Conservation (phyloP, 495 filamentous ascomycete genomes). For the Collariella sp. region DNA sequence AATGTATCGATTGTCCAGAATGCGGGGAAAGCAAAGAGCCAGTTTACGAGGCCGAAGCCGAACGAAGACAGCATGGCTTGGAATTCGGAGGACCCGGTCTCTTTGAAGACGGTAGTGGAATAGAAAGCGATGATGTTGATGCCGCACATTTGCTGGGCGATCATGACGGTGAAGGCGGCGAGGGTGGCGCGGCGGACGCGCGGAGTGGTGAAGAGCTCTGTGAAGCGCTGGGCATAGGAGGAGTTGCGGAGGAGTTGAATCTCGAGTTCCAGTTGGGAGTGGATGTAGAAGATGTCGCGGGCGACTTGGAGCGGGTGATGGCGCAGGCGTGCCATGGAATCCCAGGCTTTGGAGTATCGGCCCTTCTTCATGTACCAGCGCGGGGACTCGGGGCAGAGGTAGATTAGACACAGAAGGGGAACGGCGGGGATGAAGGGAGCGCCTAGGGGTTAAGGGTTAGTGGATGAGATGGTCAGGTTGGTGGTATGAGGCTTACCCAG, state of each 20-base stretch:
- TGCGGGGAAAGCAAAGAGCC: constrained; percentile 74
- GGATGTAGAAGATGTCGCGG: constrained; percentile 67
- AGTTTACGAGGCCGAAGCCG: constrained; percentile 76
- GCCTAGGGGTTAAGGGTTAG: constrained; percentile 28
- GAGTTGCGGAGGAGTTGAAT: constrained; percentile 25
- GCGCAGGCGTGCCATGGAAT: constrained; percentile 52
- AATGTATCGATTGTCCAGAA: constrained; percentile 81
- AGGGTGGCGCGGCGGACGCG: constrained; percentile 53
- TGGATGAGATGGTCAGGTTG: neutral
- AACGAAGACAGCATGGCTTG: constrained; percentile 62
- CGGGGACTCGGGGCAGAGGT: constrained; percentile 66
- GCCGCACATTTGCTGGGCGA: constrained; percentile 80
- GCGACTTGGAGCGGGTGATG: constrained; percentile 62
- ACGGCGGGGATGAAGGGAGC: constrained; percentile 72
- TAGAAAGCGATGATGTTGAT: constrained; percentile 87
- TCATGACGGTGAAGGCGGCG: constrained; percentile 60
- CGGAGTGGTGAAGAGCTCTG: constrained; percentile 51
- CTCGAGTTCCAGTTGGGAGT: constrained; percentile 46
- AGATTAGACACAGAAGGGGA: constrained; percentile 56
- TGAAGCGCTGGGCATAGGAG: constrained; percentile 45
- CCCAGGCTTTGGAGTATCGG: constrained; percentile 52
- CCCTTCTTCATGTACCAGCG: constrained; percentile 57
- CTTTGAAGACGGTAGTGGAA: constrained; percentile 47
- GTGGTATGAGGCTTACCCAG: constrained; percentile 27
- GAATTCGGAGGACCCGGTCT: constrained; percentile 50